phyloP scores from a whole-genome alignment of 805 yeast genomes.

The Pichia heedii region DNA sequence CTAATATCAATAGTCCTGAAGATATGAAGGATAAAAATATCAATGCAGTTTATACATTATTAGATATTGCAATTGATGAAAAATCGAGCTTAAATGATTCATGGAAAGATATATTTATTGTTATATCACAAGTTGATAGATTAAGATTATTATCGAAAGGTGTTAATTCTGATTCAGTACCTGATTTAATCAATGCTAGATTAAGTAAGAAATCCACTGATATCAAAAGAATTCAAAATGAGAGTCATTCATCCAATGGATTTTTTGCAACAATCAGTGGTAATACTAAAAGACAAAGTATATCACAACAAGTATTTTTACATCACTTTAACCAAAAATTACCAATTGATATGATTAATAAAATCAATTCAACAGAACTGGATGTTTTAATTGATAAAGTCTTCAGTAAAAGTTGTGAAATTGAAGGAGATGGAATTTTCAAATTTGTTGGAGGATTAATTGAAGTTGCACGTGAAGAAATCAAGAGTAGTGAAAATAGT shows the following conservation, averaged over 20 bases:
- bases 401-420: constrained; percentile 69
- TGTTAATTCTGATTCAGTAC: constrained; percentile 71
- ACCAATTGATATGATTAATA: constrained; percentile 45
- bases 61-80: constrained; percentile 70
- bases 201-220: constrained; percentile 41
- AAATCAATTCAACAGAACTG: constrained; percentile 55
- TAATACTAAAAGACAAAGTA: constrained; percentile 35
- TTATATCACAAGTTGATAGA: constrained; percentile 87
- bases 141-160: constrained; percentile 83
- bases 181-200: constrained; percentile 76
- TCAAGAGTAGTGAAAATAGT: constrained; percentile 76
- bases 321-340: constrained; percentile 67
- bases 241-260: constrained; percentile 10
- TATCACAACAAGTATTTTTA: constrained; percentile 58
- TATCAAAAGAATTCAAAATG: constrained; percentile 16
- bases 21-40: constrained; percentile 75
- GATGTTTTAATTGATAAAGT: constrained; percentile 80
- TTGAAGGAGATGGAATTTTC: constrained; percentile 77
- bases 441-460: constrained; percentile 82
- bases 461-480: constrained; percentile 82
- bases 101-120: constrained; percentile 77
- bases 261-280: constrained; percentile 45
- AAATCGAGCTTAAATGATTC: constrained; percentile 67
- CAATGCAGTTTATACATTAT: constrained; percentile 63
- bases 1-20: constrained; percentile 67